These are phyloP conservation scores for Aspergillus baeticus DNA, from an alignment of 495 filamentous ascomycete species.

Conservation along the genomic window DNA sequence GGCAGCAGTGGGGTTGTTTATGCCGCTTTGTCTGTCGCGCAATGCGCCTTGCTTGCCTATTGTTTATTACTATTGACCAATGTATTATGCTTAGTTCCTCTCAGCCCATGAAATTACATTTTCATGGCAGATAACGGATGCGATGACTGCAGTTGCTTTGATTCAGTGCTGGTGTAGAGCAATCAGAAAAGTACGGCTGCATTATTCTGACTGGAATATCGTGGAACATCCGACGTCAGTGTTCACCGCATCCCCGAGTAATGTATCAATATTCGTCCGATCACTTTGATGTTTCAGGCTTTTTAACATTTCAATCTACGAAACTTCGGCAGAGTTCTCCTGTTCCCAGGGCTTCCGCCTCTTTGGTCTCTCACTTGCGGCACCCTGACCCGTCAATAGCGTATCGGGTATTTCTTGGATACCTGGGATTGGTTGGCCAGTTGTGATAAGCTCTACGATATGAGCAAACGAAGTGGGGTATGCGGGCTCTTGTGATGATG, in stretches of 20 bases:
- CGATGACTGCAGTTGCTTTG: too few relatives aligned
- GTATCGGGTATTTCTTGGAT: constrained; percentile 88
- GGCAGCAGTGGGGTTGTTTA: constrained; percentile 20
- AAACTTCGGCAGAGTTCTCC: constrained; percentile 20
- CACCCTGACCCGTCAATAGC: constrained; percentile 64
- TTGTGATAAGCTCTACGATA: constrained; percentile 85
- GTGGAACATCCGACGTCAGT: too few relatives aligned
- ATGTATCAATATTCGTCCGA: too few relatives aligned
- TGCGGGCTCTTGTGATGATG: constrained; percentile 41
- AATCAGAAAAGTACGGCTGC: neutral
- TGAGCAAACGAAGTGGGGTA: constrained; percentile 88
- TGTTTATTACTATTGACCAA: constrained; percentile 9
- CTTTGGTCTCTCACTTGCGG: constrained; percentile 47
- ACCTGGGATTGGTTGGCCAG: constrained; percentile 80
- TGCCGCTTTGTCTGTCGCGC: constrained; percentile 21
- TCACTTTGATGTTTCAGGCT: too few relatives aligned
- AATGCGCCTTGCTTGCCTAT: constrained; percentile 12
- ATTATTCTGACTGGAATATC: neutral
- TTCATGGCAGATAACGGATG: too few relatives aligned
- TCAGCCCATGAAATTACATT: neutral
- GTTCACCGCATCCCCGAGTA: too few relatives aligned
- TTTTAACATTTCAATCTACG: neutral
- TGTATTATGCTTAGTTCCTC: neutral
- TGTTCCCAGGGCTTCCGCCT: constrained; percentile 84
- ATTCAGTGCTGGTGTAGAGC: too few relatives aligned